Evolutionary conservation across 73 alveolate genomes (phyloP).

Genomic region (Tetrahymena malaccensis): DNA sequence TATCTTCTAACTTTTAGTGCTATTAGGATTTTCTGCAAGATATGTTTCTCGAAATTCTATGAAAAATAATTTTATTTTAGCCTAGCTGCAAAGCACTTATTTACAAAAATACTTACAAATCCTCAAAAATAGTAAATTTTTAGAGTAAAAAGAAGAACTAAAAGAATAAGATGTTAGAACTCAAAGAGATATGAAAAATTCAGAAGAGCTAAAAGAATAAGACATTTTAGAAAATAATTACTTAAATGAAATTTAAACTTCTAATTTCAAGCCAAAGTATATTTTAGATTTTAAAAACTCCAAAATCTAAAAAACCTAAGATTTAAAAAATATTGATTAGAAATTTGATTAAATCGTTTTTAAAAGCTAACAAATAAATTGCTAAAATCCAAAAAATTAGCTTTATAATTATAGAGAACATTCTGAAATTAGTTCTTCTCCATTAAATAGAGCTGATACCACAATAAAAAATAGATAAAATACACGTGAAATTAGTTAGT

Average conservation of each 20-base stretch:
- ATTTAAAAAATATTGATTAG: no score
- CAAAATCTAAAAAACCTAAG: neutral
- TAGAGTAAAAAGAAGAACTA: no score
- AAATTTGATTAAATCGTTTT: no score
- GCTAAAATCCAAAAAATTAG: no score
- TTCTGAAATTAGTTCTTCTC: no score
- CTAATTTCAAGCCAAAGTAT: neutral
- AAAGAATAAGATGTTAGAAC: no score
- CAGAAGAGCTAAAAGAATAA: neutral
- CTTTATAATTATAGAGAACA: no score
- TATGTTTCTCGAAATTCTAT: neutral
- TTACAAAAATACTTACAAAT: neutral
- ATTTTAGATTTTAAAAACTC: neutral
- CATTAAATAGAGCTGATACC: no score
- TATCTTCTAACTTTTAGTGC: neutral
- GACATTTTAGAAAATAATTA: neutral
- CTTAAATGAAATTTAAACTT: neutral
- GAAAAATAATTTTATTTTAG: neutral
- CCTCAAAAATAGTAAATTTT: no score
- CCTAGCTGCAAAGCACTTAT: neutral
- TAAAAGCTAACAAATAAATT: no score
- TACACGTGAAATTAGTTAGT: no score
- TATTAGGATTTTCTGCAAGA: neutral
- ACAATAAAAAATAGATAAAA: no score
- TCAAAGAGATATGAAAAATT: neutral